A percentile compares a stretch with the other conserved stretches of the same genome.
phyloP scores from a whole-genome alignment of 208 protist genomes.

The Trypanosoma melophagium region DNA sequence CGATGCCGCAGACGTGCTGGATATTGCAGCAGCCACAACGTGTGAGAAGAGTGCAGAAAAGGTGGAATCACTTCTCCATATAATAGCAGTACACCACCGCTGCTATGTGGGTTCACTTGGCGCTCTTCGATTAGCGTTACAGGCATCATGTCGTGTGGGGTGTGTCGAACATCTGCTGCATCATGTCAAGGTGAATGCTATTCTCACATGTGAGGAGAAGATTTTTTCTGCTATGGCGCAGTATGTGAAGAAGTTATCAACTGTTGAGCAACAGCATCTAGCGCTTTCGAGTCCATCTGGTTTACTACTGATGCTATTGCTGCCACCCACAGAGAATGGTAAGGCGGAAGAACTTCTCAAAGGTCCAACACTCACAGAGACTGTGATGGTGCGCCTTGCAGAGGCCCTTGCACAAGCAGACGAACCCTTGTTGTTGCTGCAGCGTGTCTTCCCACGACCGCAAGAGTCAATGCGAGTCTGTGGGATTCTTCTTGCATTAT shows the following conservation, averaged over 20 bases:
- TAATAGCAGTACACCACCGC: slow-evolving; percentile 12
- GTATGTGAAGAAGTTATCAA: slow-evolving; percentile 1
- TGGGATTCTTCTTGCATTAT: slow-evolving; percentile 27
- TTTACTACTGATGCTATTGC: slow-evolving; percentile 6
- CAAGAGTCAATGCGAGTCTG: slow-evolving; percentile 11
- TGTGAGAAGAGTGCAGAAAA: slow-evolving; percentile 1
- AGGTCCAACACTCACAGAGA: not conserved
- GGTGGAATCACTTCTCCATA: slow-evolving; percentile 6
- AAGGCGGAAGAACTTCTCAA: slow-evolving; percentile 1
- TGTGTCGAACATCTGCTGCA: slow-evolving; percentile 13
- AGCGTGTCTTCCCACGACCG: slow-evolving; percentile 30
- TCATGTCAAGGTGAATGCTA: slow-evolving; percentile 2
- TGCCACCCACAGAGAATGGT: not conserved
- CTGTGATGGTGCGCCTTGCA: slow-evolving; percentile 25
- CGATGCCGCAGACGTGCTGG: slow-evolving; percentile 15
- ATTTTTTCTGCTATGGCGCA: not conserved
- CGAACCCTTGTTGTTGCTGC: slow-evolving; percentile 26
- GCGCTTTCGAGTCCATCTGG: slow-evolving; percentile 6
- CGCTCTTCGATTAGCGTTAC: slow-evolving; percentile 7
- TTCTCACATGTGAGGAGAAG: not conserved
- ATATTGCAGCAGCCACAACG: slow-evolving; percentile 11
- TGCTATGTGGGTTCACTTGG: slow-evolving; percentile 14
- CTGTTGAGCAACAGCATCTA: slow-evolving; percentile 4
- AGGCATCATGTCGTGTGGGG: slow-evolving; percentile 17
- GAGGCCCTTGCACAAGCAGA: slow-evolving; percentile 29